A percentile compares a stretch with the other conserved stretches of the same genome.
phyloP scores from a whole-genome alignment of 176 grass and related monocot genomes.

The Tillandsia fasciculata region DNA sequence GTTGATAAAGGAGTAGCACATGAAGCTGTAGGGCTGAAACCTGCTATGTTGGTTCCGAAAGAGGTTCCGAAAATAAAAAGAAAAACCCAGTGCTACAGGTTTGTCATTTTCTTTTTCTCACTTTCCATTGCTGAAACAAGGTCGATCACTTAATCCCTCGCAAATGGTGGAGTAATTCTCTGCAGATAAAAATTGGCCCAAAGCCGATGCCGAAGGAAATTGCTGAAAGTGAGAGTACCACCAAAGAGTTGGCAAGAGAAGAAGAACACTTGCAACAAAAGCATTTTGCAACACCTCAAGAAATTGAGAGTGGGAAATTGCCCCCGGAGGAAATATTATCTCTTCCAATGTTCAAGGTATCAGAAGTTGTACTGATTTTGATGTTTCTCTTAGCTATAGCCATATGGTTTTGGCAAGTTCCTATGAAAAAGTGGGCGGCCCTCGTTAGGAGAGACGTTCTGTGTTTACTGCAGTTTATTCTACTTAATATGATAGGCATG shows the following conservation, averaged over 20 bases:
- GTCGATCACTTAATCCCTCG: background rate
- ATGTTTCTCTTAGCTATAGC: background rate
- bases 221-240: slow-evolving; percentile 17
- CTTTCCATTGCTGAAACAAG: background rate
- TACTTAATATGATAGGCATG: background rate
- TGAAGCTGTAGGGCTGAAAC: slow-evolving; percentile 87
- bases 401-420: too few species aligned
- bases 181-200: slow-evolving; percentile 70
- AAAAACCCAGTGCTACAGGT: slow-evolving; percentile 84
- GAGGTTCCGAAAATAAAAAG: slow-evolving; percentile 81
- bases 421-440: too few species aligned
- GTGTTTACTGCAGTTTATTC: background rate
- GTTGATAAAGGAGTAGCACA: slow-evolving; percentile 80
- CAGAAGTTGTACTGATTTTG: background rate
- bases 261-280: slow-evolving; percentile 43
- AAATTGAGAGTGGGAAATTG: slow-evolving; percentile 75
- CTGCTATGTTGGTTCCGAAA: slow-evolving; percentile 50
- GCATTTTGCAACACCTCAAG: slow-evolving; percentile 48
- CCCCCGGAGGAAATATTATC: slow-evolving; percentile 82
- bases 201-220: slow-evolving; percentile 38
- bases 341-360: slow-evolving; percentile 96
- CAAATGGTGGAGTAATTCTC: slow-evolving; percentile 13
- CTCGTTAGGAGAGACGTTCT: background rate
- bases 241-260: slow-evolving; percentile 27
- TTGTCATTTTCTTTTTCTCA: slow-evolving; percentile 5